Evolutionary conservation across 768 basidiomycete genomes (phyloP), one percentile per base, ranked within the genome.

Genomic region (Hygrocybe coccinea): DNA sequence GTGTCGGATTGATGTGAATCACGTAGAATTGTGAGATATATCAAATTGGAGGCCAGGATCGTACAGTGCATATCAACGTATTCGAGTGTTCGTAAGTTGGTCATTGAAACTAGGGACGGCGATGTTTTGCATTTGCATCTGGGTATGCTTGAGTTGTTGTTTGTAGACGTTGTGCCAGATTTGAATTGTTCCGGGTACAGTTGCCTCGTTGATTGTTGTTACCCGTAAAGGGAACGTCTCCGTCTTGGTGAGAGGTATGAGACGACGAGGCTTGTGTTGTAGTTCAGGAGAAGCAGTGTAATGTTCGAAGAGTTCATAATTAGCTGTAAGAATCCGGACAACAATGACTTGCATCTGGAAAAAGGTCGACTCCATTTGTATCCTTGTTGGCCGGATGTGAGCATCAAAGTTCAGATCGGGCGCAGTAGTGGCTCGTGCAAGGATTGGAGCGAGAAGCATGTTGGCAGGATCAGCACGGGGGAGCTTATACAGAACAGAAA

Each of bases 201-300:
- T 63, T 9, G 66, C 65, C 52, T 74, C 71, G 41, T 72, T 66
- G 19, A 69, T 70, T 0, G 67, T 71, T 1, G 59, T 58, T 0
- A 58, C 60, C 1, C 60, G 59, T 2, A 69, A 53, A 5, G 64
- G 64, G 55, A 56, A 62, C 21, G 61, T 64, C 22, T 64, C 45
- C 0, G 69, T 71, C 24, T 59, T 66, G 1, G 62, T 61, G n/a
- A 39, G 44, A 0, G 67, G 64, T 12, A 69, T 53, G 1, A 36
- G 41, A 11, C 60, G 62, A n/a, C 63, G 60, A 15, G 57, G 21
- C 1, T 10, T 9, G 43, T 68, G 56, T 51, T 65, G 62, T 3
- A 71, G 47, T 3, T 22, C 4, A 2, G 59, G 47, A 21, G 58
- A n/a, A 11, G 14, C 11, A 14, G 34, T 5, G n/a, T 54, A 45